Evolutionary conservation across 257 asterid genomes (phyloP).

Genomic region (Cordia subcordata): DNA sequence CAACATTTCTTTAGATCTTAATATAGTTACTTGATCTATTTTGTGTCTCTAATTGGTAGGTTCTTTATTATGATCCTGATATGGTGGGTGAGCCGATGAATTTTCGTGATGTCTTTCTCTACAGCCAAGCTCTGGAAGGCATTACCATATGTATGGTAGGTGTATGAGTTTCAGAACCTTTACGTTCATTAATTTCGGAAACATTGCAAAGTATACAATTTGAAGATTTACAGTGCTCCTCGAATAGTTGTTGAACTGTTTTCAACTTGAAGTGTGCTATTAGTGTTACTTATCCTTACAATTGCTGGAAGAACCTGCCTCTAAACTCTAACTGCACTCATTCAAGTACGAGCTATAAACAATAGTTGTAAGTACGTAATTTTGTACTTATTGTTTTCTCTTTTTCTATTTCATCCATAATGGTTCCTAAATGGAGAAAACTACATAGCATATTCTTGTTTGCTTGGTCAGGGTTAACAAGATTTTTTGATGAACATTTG

Average conservation of each 20-base stretch:
- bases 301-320: background rate
- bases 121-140: slow-evolving; percentile 98
- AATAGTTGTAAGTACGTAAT: background rate
- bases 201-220: background rate
- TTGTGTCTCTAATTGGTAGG: slow-evolving; percentile 40
- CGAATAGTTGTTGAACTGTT: no score
- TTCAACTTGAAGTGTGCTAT: no score
- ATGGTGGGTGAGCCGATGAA: slow-evolving; percentile 75
- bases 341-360: background rate
- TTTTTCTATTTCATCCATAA: no score
- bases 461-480: no score
- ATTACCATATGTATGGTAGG: slow-evolving; percentile 89
- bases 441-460: no score
- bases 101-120: slow-evolving; percentile 80
- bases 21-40: slow-evolving; percentile 9
- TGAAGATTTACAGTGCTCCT: no score
- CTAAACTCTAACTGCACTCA: background rate
- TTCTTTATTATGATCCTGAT: slow-evolving; percentile 73
- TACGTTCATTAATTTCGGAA: background rate
- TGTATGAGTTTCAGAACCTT: background rate
- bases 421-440: no score
- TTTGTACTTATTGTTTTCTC: no score
- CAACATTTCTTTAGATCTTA: background rate
- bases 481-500: background rate
- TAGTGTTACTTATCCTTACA: background rate